Evolutionary conservation across 2,329 filamentous ascomycete species (phyloP).

Genomic region (Colletotrichum gloeosporioides): DNA sequence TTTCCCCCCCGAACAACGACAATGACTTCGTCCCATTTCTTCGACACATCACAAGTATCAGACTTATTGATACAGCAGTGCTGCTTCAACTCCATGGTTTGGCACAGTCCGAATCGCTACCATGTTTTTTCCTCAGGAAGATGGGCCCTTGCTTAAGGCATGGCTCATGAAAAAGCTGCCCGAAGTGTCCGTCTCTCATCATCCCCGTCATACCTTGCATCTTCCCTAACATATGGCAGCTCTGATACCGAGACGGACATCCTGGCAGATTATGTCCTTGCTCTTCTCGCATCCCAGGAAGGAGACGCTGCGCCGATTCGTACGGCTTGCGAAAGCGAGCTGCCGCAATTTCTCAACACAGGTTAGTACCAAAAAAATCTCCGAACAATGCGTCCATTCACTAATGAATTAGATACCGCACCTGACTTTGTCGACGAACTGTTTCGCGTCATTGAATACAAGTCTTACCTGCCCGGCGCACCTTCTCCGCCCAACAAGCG

Average conservation of each 20-base stretch:
- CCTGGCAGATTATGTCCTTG: slow-evolving; percentile 84
- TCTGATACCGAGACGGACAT: slow-evolving; percentile 83
- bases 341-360: slow-evolving; percentile 77
- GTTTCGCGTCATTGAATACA: slow-evolving; percentile 68
- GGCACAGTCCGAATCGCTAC: slow-evolving; percentile 22
- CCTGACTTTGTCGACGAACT: slow-evolving; percentile 63
- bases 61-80: slow-evolving; percentile 10
- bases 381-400: background rate
- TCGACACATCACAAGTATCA: slow-evolving; percentile 9
- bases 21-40: slow-evolving; percentile 3
- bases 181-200: slow-evolving; percentile 16
- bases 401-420: background rate
- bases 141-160: slow-evolving; percentile 69
- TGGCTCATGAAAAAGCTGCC: slow-evolving; percentile 70
- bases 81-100: background rate
- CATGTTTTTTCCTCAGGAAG: slow-evolving; percentile 69
- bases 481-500: slow-evolving; percentile 41
- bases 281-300: slow-evolving; percentile 71
- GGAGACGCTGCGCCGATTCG: slow-evolving; percentile 69
- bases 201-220: background rate
- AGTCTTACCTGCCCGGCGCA: slow-evolving; percentile 64
- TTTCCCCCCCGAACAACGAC: slow-evolving; percentile 4
- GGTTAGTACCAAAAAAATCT: slow-evolving; percentile 43
- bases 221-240: slow-evolving; percentile 43
- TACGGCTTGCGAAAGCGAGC: slow-evolving; percentile 72